Base-by-base conservation (phyloP, 148 eudicot genomes). In the Silene uniflora region DNA sequence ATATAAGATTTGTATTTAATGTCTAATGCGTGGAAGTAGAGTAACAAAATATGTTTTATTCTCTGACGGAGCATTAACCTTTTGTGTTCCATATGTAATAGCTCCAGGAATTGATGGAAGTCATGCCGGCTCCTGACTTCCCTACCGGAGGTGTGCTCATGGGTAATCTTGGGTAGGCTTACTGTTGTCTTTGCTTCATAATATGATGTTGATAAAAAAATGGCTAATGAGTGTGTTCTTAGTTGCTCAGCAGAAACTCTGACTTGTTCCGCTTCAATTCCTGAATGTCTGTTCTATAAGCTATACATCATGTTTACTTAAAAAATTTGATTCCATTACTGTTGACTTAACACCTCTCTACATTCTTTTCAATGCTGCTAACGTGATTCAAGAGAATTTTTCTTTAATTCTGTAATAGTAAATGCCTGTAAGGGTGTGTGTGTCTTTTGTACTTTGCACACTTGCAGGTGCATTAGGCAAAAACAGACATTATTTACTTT, bases 91-190 rank as follows among this genome's bases (percentile, higher is more conserved):
- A 9, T 79, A 76, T 83, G 68, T 76, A 46, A 74, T 78, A 95
- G 98, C 87, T 95, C 79, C 93, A 90, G 80, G 98, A 95, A 77
- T 69, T 95, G 88, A 85, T 95, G 84, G 98, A 92, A 81, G 91
- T 82, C 91, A 88, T 95, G 98, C 98, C 98, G 67, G 98, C 92
- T 77, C 98, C 98, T 56, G 98, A 95, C 80, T 95, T 95, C 71
- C 98, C 98, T 23, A 95, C 97, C 65, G 98, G 98, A 76, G 98
- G 98, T 73, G 59, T 92, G 77, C 86, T 95, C 77, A 95, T 95
- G 98, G 98, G 98, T 49, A 95, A 86, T 71, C 67, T 76, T 29
- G 98, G 98, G 98, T 93, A 87, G 71, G 89, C 71, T 73, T 25
- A 54, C 32, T 27, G 32, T 76, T 24, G 35, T 61, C 32, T 71